Evolutionary conservation across 2,329 filamentous ascomycete genomes (phyloP), one percentile per base, ranked within the genome.

Genomic region (Fusarium foetens): DNA sequence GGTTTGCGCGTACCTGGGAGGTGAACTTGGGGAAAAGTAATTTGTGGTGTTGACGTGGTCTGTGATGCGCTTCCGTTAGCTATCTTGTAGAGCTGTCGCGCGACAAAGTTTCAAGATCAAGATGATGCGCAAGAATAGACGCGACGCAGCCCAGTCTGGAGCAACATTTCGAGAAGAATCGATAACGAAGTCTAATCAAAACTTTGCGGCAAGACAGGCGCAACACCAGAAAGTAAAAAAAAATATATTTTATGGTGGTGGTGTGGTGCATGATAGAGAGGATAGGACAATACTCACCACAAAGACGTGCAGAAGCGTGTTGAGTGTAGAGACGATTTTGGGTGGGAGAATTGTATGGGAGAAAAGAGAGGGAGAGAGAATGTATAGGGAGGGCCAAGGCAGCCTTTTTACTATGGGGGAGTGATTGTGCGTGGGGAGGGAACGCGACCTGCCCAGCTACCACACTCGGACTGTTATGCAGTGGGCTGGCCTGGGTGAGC

Each of bases 331-430:
- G 80, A 74, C 72, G 75, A 81, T 81, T 84, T 87, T 86, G 80
- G 83, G 82, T 86, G 85, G 83, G 83, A 85, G 83, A 84, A 86
- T 88, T 89, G 87, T 89, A 88, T 89, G 87, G 85, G 86, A 87
- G 84, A 86, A 84, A 83, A 86, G 86, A 87, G 85, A 86, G 83
- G 80, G 82, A 82, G 83, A 83, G 77, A 84, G 84, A 84, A 81
- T 85, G 86, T 86, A 87, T 85, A 86, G 85, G 83, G 83, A 78
- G 80, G 81, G 82, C 83, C 83, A 83, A 83, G 83, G 84, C 84
- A 84, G 84, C 86, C 86, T 89, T 90, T 90, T 90, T 89, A 89
- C 87, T 88, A 87, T 87, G 87, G 85, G 85, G 82, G 86, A 86
- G 85, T 89, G 87, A 89, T 89, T 89, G 86, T 83, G 71, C 71